These are phyloP conservation scores for Claviceps spartinae DNA, from an alignment of 2,329 filamentous ascomycete species.

Conservation along the genomic window DNA sequence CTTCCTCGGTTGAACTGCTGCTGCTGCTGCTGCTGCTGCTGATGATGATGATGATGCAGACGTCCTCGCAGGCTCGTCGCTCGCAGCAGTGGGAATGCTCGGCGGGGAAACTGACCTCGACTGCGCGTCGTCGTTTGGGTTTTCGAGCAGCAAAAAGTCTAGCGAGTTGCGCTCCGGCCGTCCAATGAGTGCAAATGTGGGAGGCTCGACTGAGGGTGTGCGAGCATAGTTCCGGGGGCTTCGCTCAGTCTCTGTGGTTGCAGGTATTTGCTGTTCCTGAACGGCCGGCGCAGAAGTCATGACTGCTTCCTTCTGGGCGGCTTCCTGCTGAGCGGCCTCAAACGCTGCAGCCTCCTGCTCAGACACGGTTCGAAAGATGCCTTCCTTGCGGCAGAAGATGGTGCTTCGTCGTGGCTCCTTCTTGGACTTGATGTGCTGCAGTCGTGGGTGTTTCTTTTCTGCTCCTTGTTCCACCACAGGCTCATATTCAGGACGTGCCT, in stretches of 20 bases:
- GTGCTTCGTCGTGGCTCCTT: slow-evolving; percentile 34
- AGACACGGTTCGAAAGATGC: slow-evolving; percentile 48
- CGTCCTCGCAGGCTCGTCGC: slow-evolving; percentile 7
- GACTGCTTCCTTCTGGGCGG: slow-evolving; percentile 12
- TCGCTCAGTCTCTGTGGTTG: slow-evolving; percentile 16
- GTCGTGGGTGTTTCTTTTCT: slow-evolving; percentile 11
- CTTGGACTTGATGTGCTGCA: slow-evolving; percentile 15
- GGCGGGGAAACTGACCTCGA: slow-evolving; percentile 22
- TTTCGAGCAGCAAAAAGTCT: slow-evolving; percentile 47
- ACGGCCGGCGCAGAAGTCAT: not conserved
- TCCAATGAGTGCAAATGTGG: slow-evolving; percentile 39
- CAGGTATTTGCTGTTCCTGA: slow-evolving; percentile 7
- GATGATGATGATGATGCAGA: not conserved
- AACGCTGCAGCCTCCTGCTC: slow-evolving; percentile 36
- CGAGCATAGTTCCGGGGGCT: slow-evolving; percentile 34
- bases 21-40: not conserved
- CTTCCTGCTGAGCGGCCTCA: slow-evolving; percentile 11
- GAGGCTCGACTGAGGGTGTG: slow-evolving; percentile 49
- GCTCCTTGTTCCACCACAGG: slow-evolving; percentile 12
- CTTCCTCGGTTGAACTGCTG: not conserved
- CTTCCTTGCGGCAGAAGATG: slow-evolving; percentile 48
- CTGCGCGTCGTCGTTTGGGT: slow-evolving; percentile 29
- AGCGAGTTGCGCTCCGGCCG: slow-evolving; percentile 43
- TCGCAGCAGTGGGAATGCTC: slow-evolving; percentile 20
- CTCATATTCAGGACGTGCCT: slow-evolving; percentile 8